phyloP scores from a whole-genome alignment of 768 basidiomycete genomes.

The Asterophora lycoperdoides region DNA sequence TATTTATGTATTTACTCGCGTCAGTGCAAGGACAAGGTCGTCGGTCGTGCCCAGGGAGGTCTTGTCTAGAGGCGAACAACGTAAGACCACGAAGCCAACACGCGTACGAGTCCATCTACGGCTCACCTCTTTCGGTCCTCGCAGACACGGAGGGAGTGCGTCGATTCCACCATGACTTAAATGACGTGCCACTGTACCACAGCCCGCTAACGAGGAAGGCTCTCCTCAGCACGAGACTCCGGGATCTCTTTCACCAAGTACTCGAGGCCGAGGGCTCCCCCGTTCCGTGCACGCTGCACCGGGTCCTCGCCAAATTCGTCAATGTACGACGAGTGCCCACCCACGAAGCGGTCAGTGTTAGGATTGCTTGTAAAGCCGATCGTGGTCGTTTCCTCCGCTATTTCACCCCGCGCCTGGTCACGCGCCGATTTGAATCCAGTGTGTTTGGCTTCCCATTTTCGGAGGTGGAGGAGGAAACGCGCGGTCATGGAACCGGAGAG shows the following conservation, averaged over 20 bases:
- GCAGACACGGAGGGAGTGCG: too few relatives aligned
- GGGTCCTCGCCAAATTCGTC: conserved; percentile 16
- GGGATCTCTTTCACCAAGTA: neutral
- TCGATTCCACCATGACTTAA: too few relatives aligned
- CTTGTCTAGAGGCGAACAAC: too few relatives aligned
- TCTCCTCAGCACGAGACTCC: too few relatives aligned
- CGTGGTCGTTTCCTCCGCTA: neutral
- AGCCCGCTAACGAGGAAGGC: too few relatives aligned
- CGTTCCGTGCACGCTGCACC: conserved; percentile 3
- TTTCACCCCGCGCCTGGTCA: neutral
- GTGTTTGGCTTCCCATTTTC: conserved; percentile 15
- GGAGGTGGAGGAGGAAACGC: conserved; percentile 17
- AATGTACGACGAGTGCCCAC: neutral
- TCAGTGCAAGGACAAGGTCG: too few relatives aligned
- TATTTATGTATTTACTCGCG: too few relatives aligned
- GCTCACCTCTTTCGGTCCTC: too few relatives aligned
- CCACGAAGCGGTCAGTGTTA: neutral
- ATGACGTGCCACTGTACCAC: too few relatives aligned
- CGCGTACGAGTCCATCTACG: too few relatives aligned
- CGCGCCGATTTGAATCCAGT: neutral
- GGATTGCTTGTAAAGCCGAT: conserved; percentile 3
- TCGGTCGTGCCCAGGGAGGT: too few relatives aligned
- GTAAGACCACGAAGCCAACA: too few relatives aligned
- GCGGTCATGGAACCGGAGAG: conserved; percentile 16
- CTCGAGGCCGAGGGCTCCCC: neutral